Percentiles rank a stretch among this genome's conserved stretches.
Conservation (phyloP, 2,329 filamentous ascomycete genomes). For the Parascedosporium putredinis region DNA sequence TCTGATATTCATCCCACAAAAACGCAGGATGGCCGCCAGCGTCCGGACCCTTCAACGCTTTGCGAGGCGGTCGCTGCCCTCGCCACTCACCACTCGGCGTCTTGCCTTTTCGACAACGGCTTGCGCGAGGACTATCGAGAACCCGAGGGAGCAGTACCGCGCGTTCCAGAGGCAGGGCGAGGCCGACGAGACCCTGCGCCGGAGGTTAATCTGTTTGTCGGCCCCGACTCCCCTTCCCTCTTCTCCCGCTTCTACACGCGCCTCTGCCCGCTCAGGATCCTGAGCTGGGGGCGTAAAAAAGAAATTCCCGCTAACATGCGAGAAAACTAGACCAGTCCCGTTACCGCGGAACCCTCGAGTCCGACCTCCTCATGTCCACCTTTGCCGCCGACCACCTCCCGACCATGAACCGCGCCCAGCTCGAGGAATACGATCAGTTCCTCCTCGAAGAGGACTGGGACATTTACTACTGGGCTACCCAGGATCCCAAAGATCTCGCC, state of each 20-base stretch:
- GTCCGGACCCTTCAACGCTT: background rate
- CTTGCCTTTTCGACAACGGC: constrained; percentile 15
- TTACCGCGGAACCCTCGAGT: constrained; percentile 91
- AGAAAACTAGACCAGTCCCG: constrained; percentile 73
- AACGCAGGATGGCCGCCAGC: too few relatives aligned
- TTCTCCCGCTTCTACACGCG: too few relatives aligned
- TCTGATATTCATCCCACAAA: too few relatives aligned
- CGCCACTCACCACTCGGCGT: constrained; percentile 12
- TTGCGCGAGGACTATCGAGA: constrained; percentile 14
- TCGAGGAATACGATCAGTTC: constrained; percentile 80
- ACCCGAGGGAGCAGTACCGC: constrained; percentile 35
- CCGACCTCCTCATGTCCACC: constrained; percentile 89
- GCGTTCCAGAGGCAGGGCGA: constrained; percentile 80
- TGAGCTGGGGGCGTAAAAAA: background rate
- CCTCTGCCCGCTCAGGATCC: too few relatives aligned
- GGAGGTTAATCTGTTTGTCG: constrained; percentile 61
- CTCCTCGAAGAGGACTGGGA: constrained; percentile 99
- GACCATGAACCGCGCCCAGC: constrained; percentile 61
- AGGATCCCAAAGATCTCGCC: constrained; percentile 49
- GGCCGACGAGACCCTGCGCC: constrained; percentile 75
- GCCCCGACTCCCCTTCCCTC: too few relatives aligned
- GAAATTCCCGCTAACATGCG: background rate
- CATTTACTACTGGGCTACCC: constrained; percentile 99
- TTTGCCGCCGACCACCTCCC: constrained; percentile 75
- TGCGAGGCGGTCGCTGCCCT: constrained; percentile 9